Base-by-base conservation (phyloP, 441 rosid species). In the Gossypium davidsonii region DNA sequence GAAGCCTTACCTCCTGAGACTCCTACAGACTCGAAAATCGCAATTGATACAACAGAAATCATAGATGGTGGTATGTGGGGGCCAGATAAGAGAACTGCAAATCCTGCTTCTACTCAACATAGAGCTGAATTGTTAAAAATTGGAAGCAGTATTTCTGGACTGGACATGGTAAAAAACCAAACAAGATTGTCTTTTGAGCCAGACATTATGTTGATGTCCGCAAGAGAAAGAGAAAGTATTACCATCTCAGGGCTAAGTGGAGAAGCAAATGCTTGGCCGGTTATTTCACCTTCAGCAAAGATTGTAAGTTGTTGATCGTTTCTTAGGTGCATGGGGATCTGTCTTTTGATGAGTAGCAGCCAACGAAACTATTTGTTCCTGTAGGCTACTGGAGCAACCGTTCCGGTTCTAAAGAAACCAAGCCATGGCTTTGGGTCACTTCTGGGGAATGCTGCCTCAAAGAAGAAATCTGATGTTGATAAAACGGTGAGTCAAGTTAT, bases 341-440 rank as follows among this genome's bases (percentile, higher is more conserved):
- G 25, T 39, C 53, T 59, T 62, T 18, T 42, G 12, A 53, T 70
- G 61, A 26, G 12, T 77, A 26, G 6, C 18, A 39, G 59, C 39
- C 18, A 3, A 75, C 73, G 66, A 81, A 58, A 77, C 23, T 73
- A 51, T 77, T 64, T 73, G 72, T 73, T 44, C 70, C 63, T 46
- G 61, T 76, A 94, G 99, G 85, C 34, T 77, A 65, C 83, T 70
- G 87, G 77, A 75, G 87, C 87, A 46, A 83, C 82, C 26, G 81
- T 84, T 77, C 88, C 79, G 79, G 85, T 66, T 74, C 82, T 75
- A 62, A 87, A 85, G 88, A 89, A 85, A 78, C 91, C 88, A 60
- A 82, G 74, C 62, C 73, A 89, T 75, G 87, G 81, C 78, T 82
- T 90, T 65, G 94, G 89, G 62, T 87, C 87, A 31, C 77, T 89